Evolutionary conservation across 2,329 filamentous ascomycete genomes (phyloP), one percentile per base, ranked within the genome.

Genomic region (Colletotrichum falcatum): DNA sequence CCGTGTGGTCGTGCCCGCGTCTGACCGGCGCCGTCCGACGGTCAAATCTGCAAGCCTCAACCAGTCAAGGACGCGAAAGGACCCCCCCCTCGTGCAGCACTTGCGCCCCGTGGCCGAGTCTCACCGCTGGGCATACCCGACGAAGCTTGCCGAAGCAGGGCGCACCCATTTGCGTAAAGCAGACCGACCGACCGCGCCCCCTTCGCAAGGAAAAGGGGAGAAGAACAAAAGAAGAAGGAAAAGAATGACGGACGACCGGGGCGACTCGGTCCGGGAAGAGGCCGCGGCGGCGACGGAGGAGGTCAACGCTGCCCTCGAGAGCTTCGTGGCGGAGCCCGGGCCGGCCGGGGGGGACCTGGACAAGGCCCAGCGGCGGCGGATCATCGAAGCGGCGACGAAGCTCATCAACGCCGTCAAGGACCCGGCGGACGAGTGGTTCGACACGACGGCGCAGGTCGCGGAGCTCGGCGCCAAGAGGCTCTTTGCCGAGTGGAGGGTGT

Each of bases 401-500:
- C 63, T 70, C 5, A 62, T 70, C 44, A 44, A 35, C 1, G 33
- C 63, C 11, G 56, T 70, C 56, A 70, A 66, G 20, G 67, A 70
- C 18, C 67, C 67, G 1, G 67, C 48, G 4, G 67, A 70, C 16
- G 67, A 70, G 28, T 70, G 67, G 67, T 58, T 70, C 1, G 67
- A 70, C 3, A 56, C 64, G 28, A 66, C 67, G 23, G 63, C 63
- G 18, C 55, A 66, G 33, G 51, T 70, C 20, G 67, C 67, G 18
- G 49, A 60, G 56, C 37, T 66, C 55, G 67, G 67, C 18, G 67
- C 67, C 18, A 70, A 61, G 33, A 42, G 71, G 20, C 72, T 81
- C 14, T 81, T 81, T 63, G 72, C 77, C 42, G 74, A 78, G 58
- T 80, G 80, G 78, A 74, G 76, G 18, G 77, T 73, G 0, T 82